Evolutionary conservation across 768 basidiomycete genomes (phyloP), one percentile per base, ranked within the genome.

Genomic region (Lentinula lateritia): DNA sequence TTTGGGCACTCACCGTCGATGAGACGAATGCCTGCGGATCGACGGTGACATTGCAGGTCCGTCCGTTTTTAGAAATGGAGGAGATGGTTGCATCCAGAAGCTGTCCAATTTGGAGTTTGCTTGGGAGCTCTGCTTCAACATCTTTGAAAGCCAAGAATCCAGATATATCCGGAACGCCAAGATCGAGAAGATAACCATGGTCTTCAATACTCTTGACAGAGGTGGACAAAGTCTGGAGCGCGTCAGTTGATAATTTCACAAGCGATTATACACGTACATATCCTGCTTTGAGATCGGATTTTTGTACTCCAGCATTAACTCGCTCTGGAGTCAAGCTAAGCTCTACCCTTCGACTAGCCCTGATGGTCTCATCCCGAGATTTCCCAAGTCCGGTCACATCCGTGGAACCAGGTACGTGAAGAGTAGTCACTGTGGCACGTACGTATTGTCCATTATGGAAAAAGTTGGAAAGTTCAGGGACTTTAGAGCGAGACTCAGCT

Each of bases 131-230:
- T 61, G 80, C 79, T 64, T 80, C 75, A 0, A 82, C 79, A 50
- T 93, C 89, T 68, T 87, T 86, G 77, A 91, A 92, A 1, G 88
- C 81, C 52, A 98, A 71, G 74, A 98, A 99, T 45, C 92, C 92
- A 62, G 92, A 84, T 38, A 92, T 72, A n/a, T 82, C 87, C 9
- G 85, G 72, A 16, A 97, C 68, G 2, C 95, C 96, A 42, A 97
- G 76, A 65, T 95, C 92, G 7, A 99, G 79, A 60, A 89, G 83
- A 75, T 96, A 98, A 1, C 97, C 95, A 71, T 97, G 93, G 68
- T 98, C 97, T 75, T 99, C 97, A 16, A 91, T 76, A 67, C 89
- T 92, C 73, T 87, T 87, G 54, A 96, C 80, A 38, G 88, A 84
- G 12, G 86, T 91, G 0, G 88, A 83, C 50, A 97, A 68, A 20